Evolutionary conservation across 2,329 filamentous ascomycete species (phyloP), one percentile per base, ranked within the genome.

Genomic region (Didymella arachidicola): DNA sequence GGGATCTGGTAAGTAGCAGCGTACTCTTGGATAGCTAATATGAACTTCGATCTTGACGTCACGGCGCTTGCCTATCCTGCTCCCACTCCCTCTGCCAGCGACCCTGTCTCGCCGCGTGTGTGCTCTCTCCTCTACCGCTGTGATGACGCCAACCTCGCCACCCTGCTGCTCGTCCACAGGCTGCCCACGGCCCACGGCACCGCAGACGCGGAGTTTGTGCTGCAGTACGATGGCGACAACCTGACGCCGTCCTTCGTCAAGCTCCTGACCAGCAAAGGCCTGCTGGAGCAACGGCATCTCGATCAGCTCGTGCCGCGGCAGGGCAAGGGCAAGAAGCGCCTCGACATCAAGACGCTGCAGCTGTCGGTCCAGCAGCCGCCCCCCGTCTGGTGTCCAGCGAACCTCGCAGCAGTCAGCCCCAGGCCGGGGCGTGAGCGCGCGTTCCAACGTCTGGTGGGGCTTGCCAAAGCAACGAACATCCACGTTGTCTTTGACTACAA

Each of bases 11-110:
- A 39, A 59, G 56, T 59, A 16, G 8, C 30, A 10, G 32, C 30
- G 32, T 34, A 39, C 38, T 39, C 43, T 47, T 59, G 38, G 27
- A 43, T 59, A 59, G 56, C 56, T 59, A 50, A 59, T 56, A 62
- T 62, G 56, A 59, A 53, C 26, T 27, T 62, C 18, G 39, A 59
- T 22, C 27, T 53, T 26, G 48, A 44, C 39, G 39, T 53, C 53
- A 59, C 57, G 56, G 60, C 56, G 41, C 48, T 62, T 34, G 60
- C 53, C 52, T 62, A 59, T 49, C 44, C 60, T 53, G 48, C 45
- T 29, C 38, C 49, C 26, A 57, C 54, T 29, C 47, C 53, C 2
- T 45, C 48, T 44, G 51, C 22, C 32, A 22, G 12, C 39, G 16
- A 43, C 1, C 38, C 44, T 19, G 55, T 61, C 43, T 56, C 43